Conservation (phyloP, 1,284 basidiomycete species). For the Sporisorium iseilematis-ciliati region DNA sequence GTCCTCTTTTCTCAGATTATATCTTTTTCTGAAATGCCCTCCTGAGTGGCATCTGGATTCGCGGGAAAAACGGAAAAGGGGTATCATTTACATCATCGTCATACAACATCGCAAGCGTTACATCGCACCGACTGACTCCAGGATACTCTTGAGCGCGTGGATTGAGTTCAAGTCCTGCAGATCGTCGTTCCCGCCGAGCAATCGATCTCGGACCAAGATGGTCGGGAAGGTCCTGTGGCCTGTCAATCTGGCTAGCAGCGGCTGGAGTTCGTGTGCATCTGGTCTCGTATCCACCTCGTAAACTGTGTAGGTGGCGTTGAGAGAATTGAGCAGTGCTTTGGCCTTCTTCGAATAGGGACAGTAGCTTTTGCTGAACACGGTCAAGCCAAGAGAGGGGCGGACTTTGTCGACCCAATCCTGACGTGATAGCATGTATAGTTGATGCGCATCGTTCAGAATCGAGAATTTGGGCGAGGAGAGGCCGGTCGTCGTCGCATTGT, state of each 20-base stretch:
- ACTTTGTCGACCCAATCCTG: constrained; percentile 36
- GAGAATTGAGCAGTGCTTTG: constrained; percentile 31
- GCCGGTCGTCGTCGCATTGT: not conserved
- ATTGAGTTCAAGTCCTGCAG: constrained; percentile 21
- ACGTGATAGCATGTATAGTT: constrained; percentile 34
- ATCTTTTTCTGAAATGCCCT: too few relatives aligned
- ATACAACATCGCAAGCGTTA: constrained; percentile 8
- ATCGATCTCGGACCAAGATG: constrained; percentile 28
- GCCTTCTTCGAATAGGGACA: constrained; percentile 49
- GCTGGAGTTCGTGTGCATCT: constrained; percentile 43
- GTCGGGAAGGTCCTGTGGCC: constrained; percentile 50
- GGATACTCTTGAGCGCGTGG: constrained; percentile 23
- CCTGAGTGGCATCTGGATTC: too few relatives aligned
- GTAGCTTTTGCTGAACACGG: constrained; percentile 54
- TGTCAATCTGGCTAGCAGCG: constrained; percentile 34
- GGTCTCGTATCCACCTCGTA: constrained; percentile 47
- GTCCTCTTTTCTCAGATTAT: not conserved
- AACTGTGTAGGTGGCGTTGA: constrained; percentile 32
- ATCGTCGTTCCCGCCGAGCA: constrained; percentile 50
- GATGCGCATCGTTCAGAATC: constrained; percentile 29
- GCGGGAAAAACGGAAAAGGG: not conserved
- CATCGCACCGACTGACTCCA: constrained; percentile 28
- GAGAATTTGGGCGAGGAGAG: constrained; percentile 11
- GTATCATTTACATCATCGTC: constrained; percentile 9
- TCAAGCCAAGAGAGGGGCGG: constrained; percentile 24